Percentiles rank a stretch among this genome's conserved stretches.
phyloP scores from a whole-genome alignment of 139 green algal genomes.

The Nannochloris sp. region DNA sequence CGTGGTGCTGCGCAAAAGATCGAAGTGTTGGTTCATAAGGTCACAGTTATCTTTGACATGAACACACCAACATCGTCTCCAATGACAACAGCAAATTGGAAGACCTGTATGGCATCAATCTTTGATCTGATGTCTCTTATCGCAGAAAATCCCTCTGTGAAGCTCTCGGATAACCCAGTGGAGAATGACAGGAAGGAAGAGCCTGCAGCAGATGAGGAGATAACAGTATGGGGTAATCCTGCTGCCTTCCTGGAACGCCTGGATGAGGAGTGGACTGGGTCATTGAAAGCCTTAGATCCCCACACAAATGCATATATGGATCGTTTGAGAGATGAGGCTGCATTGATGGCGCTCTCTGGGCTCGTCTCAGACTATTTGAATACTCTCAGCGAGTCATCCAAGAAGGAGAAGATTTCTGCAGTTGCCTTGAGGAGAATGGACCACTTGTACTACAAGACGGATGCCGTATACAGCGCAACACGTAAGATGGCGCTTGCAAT shows the following conservation, averaged over 20 bases:
- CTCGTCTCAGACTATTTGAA: slow-evolving; percentile 57
- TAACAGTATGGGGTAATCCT: slow-evolving; percentile 85
- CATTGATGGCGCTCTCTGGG: slow-evolving; percentile 79
- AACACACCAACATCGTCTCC: slow-evolving; percentile 64
- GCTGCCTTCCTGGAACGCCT: slow-evolving; percentile 90
- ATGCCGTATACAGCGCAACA: slow-evolving; percentile 74
- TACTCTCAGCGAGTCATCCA: slow-evolving; percentile 12
- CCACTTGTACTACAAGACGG: slow-evolving; percentile 96
- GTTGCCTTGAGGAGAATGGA: slow-evolving; percentile 79
- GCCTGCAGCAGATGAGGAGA: slow-evolving; percentile 18
- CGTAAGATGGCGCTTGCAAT: slow-evolving; percentile 54
- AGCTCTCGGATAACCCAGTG: slow-evolving; percentile 53
- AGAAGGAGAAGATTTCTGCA: slow-evolving; percentile 29
- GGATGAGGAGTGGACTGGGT: slow-evolving; percentile 97
- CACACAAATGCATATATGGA: slow-evolving; percentile 96
- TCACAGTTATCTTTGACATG: slow-evolving; percentile 92
- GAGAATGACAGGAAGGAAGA: slow-evolving; percentile 59
- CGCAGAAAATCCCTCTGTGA: slow-evolving; percentile 16
- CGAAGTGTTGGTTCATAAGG: slow-evolving; percentile 62
- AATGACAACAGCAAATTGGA: slow-evolving; percentile 78
- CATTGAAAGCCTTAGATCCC: slow-evolving; percentile 90
- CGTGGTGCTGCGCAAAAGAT: slow-evolving; percentile 73
- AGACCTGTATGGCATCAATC: slow-evolving; percentile 57
- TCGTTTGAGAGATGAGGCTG: slow-evolving; percentile 85
- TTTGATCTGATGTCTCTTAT: slow-evolving; percentile 37